Evolutionary conservation across 768 basidiomycete genomes (phyloP), one percentile per base, ranked within the genome.

Genomic region (Leccinellum albellum): DNA sequence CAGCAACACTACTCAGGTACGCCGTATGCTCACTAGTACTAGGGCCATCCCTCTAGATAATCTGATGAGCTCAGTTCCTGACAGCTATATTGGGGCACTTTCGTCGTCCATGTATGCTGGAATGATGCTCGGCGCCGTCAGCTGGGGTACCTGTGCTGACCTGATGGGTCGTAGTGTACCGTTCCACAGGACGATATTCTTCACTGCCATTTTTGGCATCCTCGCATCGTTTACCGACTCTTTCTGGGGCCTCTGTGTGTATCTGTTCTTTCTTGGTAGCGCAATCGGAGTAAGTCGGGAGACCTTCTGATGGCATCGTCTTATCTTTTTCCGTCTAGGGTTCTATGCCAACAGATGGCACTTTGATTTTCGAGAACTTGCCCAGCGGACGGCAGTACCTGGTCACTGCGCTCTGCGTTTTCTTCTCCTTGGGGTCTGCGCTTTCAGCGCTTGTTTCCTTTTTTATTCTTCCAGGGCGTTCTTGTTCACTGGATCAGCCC

Each of bases 341-440:
- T 44, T 88, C 92, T 42, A 96, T 98, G 93, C 95, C 94, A 1
- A 98, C 95, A 0, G 96, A 98, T 63, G 94, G 95, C 7, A 98
- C 94, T 0, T 82, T 96, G 4, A 80, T 94, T 23, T 78, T 94
- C 9, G 96, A 99, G 66, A 94, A 97, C 65, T 86, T 98, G 78
- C 96, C 96, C 2, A 85, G 87, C 61, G 83, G 83, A n/a, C 93
- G 94, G 61, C 86, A 94, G 65, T 94, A 96, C 69, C 82, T 98
- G 29, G 87, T 98, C 54, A 96, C 93, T 0, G 89, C 88, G 0
- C 81, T 97, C 21, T 94, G 92, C 4, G 83, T 94, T 21, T 98
- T 98, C 77, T 98, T 98, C 78, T 94, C 93, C 6, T 73, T 97
- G 40, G 96, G 96, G 45, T 87, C 95, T 0, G 91, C 98, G 42